A percentile compares a stretch with the other conserved stretches of the same genome.
These are phyloP conservation scores for Neoboletus brunneissimus DNA, from an alignment of 768 basidiomycete genomes.

Conservation along the genomic window DNA sequence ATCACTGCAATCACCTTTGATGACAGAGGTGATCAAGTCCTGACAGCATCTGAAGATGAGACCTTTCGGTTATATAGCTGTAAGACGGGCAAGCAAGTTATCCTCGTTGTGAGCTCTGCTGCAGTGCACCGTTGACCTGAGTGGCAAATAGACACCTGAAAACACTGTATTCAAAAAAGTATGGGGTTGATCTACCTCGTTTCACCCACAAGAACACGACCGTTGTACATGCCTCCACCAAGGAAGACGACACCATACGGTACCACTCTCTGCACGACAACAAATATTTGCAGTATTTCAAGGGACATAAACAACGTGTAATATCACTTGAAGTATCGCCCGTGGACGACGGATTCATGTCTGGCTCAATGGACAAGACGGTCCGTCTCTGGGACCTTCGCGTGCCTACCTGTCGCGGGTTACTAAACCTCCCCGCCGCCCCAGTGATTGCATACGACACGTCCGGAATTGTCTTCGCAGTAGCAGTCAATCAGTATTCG, in stretches of 20 bases:
- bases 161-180: conserved; percentile 89
- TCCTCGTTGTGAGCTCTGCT: conserved; percentile 16
- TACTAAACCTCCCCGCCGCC: conserved; percentile 67
- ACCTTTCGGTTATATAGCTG: conserved; percentile 86
- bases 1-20: conserved; percentile 91
- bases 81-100: conserved; percentile 89
- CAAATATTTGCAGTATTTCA: conserved; percentile 94
- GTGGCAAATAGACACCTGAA: conserved; percentile 57
- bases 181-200: conserved; percentile 90
- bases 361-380: conserved; percentile 89
- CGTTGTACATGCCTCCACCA: conserved; percentile 89
- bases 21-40: conserved; percentile 79
- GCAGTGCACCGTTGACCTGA: conserved; percentile 29
- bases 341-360: conserved; percentile 93
- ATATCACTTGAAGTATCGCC: conserved; percentile 91
- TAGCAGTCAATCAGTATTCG: conserved; percentile 77
- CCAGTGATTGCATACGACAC: conserved; percentile 85
- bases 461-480: conserved; percentile 81
- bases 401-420: conserved; percentile 70
- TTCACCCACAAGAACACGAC: conserved; percentile 90
- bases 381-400: conserved; percentile 96
- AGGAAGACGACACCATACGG: conserved; percentile 91
- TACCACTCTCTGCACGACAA: conserved; percentile 97
- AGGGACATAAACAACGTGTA: conserved; percentile 88
- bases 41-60: conserved; percentile 92